Evolutionary conservation across 352 stramenopile genomes (phyloP).

Genomic region (Blastocystis hominis): DNA sequence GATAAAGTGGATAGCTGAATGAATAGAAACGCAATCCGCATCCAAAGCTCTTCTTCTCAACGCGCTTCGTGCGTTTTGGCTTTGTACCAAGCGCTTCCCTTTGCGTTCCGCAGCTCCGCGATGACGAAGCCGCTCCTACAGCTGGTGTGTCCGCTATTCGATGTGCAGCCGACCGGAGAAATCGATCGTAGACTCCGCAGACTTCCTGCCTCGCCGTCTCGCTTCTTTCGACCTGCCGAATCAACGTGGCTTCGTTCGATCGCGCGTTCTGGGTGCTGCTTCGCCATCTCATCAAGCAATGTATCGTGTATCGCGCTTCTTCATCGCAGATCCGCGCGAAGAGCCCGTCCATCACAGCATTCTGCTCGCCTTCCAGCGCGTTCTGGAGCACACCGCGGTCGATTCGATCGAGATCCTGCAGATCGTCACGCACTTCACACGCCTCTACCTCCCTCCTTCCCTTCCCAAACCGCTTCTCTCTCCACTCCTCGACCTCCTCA

Average conservation of each 20-base stretch:
- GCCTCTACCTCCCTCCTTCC: neutral
- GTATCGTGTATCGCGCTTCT: neutral
- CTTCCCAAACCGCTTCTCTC: neutral
- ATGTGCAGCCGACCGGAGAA: neutral
- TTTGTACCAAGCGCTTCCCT: neutral
- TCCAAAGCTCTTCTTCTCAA: neutral
- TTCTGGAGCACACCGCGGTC: neutral
- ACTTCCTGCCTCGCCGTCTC: neutral
- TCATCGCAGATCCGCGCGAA: neutral
- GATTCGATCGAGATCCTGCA: neutral
- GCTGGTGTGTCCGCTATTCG: neutral
- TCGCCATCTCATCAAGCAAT: neutral
- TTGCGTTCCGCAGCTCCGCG: neutral
- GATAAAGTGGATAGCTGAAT: neutral
- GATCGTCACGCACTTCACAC: neutral
- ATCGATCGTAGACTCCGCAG: neutral
- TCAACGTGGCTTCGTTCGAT: neutral
- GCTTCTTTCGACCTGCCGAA: neutral
- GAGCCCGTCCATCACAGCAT: neutral
- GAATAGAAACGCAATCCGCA: neutral
- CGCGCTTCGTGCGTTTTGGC: neutral
- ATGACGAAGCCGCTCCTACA: neutral
- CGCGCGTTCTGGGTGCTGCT: neutral
- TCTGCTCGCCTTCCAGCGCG: neutral
- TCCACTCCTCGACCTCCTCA: neutral